These are phyloP conservation scores for Plasmopara halstedii DNA, from an alignment of 352 stramenopile species.

Conservation along the genomic window DNA sequence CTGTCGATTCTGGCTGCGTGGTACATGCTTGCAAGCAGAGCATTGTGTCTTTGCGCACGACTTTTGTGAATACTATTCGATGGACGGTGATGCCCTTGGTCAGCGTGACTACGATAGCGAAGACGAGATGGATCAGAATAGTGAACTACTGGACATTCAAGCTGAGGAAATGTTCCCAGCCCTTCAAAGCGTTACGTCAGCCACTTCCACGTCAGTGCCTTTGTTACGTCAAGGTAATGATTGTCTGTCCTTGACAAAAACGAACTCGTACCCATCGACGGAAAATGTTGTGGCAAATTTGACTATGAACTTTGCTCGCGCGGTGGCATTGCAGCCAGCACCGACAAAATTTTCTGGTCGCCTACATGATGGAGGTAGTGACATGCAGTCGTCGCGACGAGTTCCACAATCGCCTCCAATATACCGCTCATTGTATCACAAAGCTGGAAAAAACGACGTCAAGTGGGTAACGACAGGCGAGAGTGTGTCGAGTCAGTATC, in stretches of 20 bases:
- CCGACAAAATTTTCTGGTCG: not conserved
- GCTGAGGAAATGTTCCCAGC: slow-evolving; percentile 78
- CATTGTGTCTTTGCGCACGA: slow-evolving; percentile 79
- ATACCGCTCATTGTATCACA: slow-evolving; percentile 49
- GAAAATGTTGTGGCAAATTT: slow-evolving; percentile 27
- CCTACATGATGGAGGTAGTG: slow-evolving; percentile 8
- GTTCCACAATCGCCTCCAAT: slow-evolving; percentile 13
- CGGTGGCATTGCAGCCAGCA: slow-evolving; percentile 50
- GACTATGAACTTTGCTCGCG: slow-evolving; percentile 74
- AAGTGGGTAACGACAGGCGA: slow-evolving; percentile 65
- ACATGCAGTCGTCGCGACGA: slow-evolving; percentile 12
- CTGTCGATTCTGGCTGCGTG: slow-evolving; percentile 80
- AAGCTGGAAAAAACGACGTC: slow-evolving; percentile 27
- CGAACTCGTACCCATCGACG: slow-evolving; percentile 14
- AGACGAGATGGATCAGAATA: slow-evolving; percentile 53
- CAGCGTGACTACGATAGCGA: slow-evolving; percentile 71
- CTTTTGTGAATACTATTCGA: slow-evolving; percentile 65
- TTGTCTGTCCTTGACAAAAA: slow-evolving; percentile 1
- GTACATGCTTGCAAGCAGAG: slow-evolving; percentile 66
- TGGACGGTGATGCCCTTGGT: slow-evolving; percentile 34
- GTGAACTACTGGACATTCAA: slow-evolving; percentile 41
- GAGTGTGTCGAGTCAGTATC: slow-evolving; percentile 58
- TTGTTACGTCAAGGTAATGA: slow-evolving; percentile 6
- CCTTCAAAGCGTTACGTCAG: slow-evolving; percentile 29
- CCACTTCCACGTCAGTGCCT: slow-evolving; percentile 5